Percentiles rank a stretch among this genome's conserved stretches.
phyloP scores from a whole-genome alignment of 2,329 filamentous ascomycete genomes.

The Cordyceps militaris region DNA sequence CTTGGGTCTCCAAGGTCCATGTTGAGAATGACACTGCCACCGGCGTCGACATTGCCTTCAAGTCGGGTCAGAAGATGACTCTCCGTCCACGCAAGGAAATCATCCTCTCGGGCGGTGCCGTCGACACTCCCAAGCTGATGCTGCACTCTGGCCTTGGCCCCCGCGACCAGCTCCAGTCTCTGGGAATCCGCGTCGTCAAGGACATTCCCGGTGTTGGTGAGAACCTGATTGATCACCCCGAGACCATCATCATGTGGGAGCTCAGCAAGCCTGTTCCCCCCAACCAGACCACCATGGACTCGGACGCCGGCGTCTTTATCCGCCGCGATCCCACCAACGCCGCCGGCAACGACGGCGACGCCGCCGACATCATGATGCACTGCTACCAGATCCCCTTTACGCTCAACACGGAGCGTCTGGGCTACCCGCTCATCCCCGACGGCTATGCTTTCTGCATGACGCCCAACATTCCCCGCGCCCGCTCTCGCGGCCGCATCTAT shows the following conservation, averaged over 20 bases:
- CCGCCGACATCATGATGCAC: conserved; percentile 90
- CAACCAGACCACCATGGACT: conserved; percentile 87
- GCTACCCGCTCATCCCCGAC: conserved; percentile 56
- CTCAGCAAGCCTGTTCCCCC: conserved; percentile 67
- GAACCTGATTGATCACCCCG: conserved; percentile 55
- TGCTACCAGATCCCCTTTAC: conserved; percentile 94
- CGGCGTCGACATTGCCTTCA: conserved; percentile 61
- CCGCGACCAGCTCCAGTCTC: conserved; percentile 42
- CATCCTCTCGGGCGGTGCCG: conserved; percentile 70
- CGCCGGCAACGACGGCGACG: conserved; percentile 59
- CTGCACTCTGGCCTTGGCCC: conserved; percentile 52
- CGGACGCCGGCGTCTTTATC: conserved; percentile 81
- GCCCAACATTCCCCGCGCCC: conserved; percentile 79
- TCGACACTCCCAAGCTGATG: conserved; percentile 69
- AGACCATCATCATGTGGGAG: conserved; percentile 63
- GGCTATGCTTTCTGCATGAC: conserved; percentile 90
- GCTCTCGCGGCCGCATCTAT: conserved; percentile 70
- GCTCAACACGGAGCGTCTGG: conserved; percentile 74
- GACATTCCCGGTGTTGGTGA: conserved; percentile 54
- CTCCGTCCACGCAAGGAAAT: conserved; percentile 67
- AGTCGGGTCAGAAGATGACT: conserved; percentile 44
- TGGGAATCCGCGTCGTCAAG: conserved; percentile 48
- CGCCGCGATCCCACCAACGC: conserved; percentile 69
- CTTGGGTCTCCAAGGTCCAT: conserved; percentile 79
- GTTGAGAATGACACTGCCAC: conserved; percentile 62